A percentile compares a stretch with the other conserved stretches of the same genome.
Conservation (phyloP, 1,139 yeast species). For the Kodamaea plutei region DNA sequence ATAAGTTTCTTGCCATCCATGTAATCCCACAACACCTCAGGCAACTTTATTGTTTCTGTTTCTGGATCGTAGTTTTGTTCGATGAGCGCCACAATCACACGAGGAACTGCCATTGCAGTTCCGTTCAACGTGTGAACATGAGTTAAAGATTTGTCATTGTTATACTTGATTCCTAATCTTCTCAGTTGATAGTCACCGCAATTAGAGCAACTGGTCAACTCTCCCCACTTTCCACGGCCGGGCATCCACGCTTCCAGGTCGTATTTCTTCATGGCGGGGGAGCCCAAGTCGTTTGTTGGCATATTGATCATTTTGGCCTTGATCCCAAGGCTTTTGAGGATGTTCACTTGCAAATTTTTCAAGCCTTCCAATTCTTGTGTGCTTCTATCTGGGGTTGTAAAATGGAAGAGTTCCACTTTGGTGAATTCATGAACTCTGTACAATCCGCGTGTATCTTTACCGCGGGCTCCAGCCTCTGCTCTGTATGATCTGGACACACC, state of each 20-base stretch:
- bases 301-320: slow-evolving; percentile 79
- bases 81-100: slow-evolving; percentile 80
- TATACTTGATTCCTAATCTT: slow-evolving; percentile 65
- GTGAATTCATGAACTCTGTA: slow-evolving; percentile 97
- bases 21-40: slow-evolving; percentile 60
- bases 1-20: slow-evolving; percentile 58
- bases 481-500: slow-evolving; percentile 88
- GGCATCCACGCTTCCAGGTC: slow-evolving; percentile 99
- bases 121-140: slow-evolving; percentile 88
- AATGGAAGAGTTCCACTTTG: slow-evolving; percentile 90
- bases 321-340: slow-evolving; percentile 66
- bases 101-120: slow-evolving; percentile 93
- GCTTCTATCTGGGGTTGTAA: slow-evolving; percentile 52
- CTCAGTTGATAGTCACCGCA: slow-evolving; percentile 91
- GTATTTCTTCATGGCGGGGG: slow-evolving; percentile 88
- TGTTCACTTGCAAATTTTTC: slow-evolving; percentile 58
- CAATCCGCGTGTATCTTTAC: slow-evolving; percentile 85
- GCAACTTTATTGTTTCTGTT: slow-evolving; percentile 56
- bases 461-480: slow-evolving; percentile 98
- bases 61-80: slow-evolving; percentile 75
- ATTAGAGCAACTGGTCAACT: slow-evolving; percentile 84
- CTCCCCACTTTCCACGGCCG: slow-evolving; percentile 92
- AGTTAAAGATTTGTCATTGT: slow-evolving; percentile 25
- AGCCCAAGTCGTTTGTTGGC: slow-evolving; percentile 90
- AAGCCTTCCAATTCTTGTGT: slow-evolving; percentile 54